Conservation (phyloP, 805 yeast genomes). For the Starmerella ratchasimensis region DNA sequence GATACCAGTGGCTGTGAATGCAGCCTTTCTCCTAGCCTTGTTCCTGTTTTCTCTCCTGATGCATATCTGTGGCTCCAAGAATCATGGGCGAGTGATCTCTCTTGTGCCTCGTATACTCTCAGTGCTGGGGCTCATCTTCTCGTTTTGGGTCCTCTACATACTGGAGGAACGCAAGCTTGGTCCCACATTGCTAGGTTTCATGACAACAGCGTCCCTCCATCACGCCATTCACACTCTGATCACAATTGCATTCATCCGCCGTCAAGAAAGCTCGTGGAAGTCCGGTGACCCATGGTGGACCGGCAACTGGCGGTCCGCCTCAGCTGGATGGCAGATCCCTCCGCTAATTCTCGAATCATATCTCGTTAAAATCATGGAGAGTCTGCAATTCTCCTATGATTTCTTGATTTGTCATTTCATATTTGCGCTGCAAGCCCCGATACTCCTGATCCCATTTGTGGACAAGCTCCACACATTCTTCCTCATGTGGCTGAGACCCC, state of each 20-base stretch:
- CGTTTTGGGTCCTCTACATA: conserved; percentile 52
- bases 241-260: conserved; percentile 39
- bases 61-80: not conserved
- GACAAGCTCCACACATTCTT: conserved; percentile 87
- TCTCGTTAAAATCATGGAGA: conserved; percentile 69
- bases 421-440: conserved; percentile 68
- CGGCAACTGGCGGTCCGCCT: conserved; percentile 41
- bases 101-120: conserved; percentile 41
- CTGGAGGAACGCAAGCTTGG: conserved; percentile 55
- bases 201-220: conserved; percentile 43
- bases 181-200: conserved; percentile 46
- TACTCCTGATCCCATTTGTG: conserved; percentile 61
- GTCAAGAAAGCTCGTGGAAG: conserved; percentile 45
- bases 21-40: conserved; percentile 14
- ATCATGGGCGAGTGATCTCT: conserved; percentile 31
- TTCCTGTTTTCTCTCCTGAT: conserved; percentile 17
- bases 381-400: conserved; percentile 84
- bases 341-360: conserved; percentile 73
- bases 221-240: conserved; percentile 40
- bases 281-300: conserved; percentile 59
- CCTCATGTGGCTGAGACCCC: conserved; percentile 89
- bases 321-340: conserved; percentile 36
- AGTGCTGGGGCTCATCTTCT: conserved; percentile 38
- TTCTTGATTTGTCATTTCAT: conserved; percentile 73
- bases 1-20: conserved; percentile 18